Evolutionary conservation across 164 flowering plant genomes (phyloP).

Genomic region (Magnolia kwangsiensis): DNA sequence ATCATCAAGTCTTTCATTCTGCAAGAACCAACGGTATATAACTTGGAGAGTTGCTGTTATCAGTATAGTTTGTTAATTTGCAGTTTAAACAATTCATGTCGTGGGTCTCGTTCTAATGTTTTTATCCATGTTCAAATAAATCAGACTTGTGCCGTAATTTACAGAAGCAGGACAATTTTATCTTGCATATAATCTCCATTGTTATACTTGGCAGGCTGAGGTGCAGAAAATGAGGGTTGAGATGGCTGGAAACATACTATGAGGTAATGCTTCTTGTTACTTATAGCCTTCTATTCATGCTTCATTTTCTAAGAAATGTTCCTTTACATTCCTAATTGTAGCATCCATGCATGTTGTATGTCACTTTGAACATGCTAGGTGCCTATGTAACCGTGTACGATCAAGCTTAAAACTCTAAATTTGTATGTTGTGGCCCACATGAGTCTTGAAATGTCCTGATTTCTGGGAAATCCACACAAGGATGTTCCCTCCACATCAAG

Average conservation of each 20-base stretch:
- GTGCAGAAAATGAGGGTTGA: conserved; percentile 94
- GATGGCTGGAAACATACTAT: conserved; percentile 86
- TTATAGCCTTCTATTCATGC: neutral
- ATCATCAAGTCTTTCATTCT: neutral
- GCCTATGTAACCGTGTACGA: too few relatives aligned
- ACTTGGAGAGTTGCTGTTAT: neutral
- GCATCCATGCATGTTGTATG: neutral
- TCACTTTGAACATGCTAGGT: too few relatives aligned
- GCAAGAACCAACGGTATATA: neutral
- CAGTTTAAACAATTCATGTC: neutral
- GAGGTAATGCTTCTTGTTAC: conserved; percentile 38
- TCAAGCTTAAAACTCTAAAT: too few relatives aligned
- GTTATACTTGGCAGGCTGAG: conserved; percentile 60
- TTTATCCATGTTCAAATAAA: neutral
- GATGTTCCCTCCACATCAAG: too few relatives aligned
- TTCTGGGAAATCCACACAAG: too few relatives aligned
- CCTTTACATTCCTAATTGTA: neutral
- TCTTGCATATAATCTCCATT: neutral
- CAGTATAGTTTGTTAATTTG: neutral
- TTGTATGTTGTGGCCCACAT: too few relatives aligned
- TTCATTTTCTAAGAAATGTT: neutral
- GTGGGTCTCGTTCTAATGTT: neutral
- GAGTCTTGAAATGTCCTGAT: too few relatives aligned
- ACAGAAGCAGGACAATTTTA: neutral
- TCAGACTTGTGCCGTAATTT: neutral